These are phyloP conservation scores for Trypethelium eluteriae DNA, from an alignment of 495 filamentous ascomycete species.

Conservation along the genomic window DNA sequence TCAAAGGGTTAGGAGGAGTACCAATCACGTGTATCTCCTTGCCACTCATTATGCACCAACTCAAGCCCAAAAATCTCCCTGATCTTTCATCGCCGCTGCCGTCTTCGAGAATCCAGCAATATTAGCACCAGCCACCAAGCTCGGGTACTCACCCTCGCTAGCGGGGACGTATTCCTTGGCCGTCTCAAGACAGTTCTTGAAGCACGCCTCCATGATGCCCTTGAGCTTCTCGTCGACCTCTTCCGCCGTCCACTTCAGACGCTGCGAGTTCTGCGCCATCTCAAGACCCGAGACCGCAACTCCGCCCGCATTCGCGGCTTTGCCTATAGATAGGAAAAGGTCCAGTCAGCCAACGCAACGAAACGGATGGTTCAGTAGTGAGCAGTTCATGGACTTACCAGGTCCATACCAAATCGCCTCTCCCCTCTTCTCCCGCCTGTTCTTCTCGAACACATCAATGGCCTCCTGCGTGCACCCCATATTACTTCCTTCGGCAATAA, in stretches of 20 bases:
- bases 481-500: conserved; percentile 95
- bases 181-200: conserved; percentile 82
- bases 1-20: too few species aligned
- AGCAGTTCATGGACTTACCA: conserved; percentile 45
- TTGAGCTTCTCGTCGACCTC: conserved; percentile 90
- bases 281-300: conserved; percentile 96
- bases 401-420: conserved; percentile 91
- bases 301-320: conserved; percentile 95
- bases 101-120: conserved; percentile 98
- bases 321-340: conserved; percentile 34
- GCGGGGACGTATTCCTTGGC: conserved; percentile 78
- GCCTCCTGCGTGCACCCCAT: conserved; percentile 98
- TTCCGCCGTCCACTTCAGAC: conserved; percentile 75
- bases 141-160: conserved; percentile 75
- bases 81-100: conserved; percentile 85
- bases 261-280: conserved; percentile 95
- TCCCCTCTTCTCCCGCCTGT: conserved; percentile 61
- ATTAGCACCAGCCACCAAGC: conserved; percentile 85
- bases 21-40: not conserved
- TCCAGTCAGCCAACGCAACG: not conserved
- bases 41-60: not conserved
- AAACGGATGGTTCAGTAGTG: not conserved
- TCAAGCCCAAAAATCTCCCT: conserved; percentile 91
- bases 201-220: conserved; percentile 88
- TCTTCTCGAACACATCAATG: conserved; percentile 85